phyloP scores from a whole-genome alignment of 768 basidiomycete species.

The Sarcodon sp. region DNA sequence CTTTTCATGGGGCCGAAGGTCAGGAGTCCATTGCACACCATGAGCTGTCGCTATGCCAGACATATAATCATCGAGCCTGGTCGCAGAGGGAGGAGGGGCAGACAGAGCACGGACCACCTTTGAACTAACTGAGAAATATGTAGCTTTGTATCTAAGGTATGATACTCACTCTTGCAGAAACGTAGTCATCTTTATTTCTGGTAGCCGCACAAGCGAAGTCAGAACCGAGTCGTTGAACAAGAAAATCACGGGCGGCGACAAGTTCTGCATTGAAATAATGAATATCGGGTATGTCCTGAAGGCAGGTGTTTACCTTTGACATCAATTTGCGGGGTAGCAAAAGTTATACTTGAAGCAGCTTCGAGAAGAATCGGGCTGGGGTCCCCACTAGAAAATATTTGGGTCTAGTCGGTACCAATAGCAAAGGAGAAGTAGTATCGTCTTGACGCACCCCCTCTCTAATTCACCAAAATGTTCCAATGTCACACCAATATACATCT shows the following conservation, averaged over 20 bases:
- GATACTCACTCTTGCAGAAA: conserved; percentile 33
- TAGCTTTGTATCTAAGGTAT: not conserved
- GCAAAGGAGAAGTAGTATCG: not conserved
- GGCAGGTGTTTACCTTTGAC: conserved; percentile 35
- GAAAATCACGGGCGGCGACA: conserved; percentile 34
- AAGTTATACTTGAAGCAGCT: conserved; percentile 58
- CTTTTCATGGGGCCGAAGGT: conserved; percentile 50
- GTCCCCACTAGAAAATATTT: conserved; percentile 16
- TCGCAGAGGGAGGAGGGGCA: conserved; percentile 40
- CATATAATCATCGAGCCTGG: conserved; percentile 43
- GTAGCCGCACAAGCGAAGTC: conserved; percentile 43
- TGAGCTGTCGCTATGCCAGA: conserved; percentile 37
- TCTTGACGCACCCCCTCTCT: conserved; percentile 28
- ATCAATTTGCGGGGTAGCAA: conserved; percentile 39
- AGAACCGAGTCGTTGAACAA: conserved; percentile 42
- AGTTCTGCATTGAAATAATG: conserved; percentile 32
- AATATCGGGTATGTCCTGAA: not conserved
- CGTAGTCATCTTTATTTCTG: conserved; percentile 36
- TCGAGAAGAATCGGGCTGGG: conserved; percentile 45
- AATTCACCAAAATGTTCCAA: conserved; percentile 47
- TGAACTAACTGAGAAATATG: not conserved
- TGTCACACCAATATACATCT: conserved; percentile 53
- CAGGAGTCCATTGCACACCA: conserved; percentile 48
- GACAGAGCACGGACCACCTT: conserved; percentile 41
- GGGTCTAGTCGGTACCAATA: not conserved